Percentiles rank a stretch among this genome's conserved stretches.
These are phyloP conservation scores for Symbiodinium pilosum DNA, from an alignment of 73 alveolate species.

Conservation along the genomic window DNA sequence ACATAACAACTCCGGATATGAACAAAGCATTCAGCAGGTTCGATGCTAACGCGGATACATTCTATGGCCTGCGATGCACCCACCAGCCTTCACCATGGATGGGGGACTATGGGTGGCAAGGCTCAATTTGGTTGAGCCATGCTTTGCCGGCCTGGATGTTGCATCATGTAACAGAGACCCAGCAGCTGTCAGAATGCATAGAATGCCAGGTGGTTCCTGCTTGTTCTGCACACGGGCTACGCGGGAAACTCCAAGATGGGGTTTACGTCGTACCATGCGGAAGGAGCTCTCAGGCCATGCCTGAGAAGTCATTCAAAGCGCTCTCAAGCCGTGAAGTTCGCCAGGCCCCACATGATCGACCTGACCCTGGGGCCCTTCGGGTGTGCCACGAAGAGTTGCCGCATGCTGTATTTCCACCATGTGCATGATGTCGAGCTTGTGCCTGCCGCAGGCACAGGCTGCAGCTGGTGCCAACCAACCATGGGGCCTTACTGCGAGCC, in stretches of 20 bases:
- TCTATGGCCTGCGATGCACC: constrained; percentile 61
- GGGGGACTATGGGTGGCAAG: constrained; percentile 51
- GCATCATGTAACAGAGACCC: too few relatives aligned
- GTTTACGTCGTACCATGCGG: constrained; percentile 52
- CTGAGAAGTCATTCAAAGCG: background rate
- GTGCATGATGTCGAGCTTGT: background rate
- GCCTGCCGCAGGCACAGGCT: constrained; percentile 14
- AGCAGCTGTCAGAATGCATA: too few relatives aligned
- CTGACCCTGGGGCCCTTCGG: constrained; percentile 62
- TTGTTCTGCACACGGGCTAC: constrained; percentile 38
- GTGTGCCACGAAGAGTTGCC: background rate
- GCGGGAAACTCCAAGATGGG: constrained; percentile 33
- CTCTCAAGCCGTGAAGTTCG: background rate
- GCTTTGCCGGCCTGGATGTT: too few relatives aligned
- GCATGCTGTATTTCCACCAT: background rate
- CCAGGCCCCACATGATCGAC: background rate
- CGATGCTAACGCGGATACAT: constrained; percentile 64
- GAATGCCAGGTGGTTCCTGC: constrained; percentile 56
- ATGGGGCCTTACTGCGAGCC: constrained; percentile 48
- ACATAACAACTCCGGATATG: too few relatives aligned
- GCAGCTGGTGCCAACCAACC: constrained; percentile 62
- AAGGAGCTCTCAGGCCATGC: constrained; percentile 23
- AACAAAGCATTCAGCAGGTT: constrained; percentile 14
- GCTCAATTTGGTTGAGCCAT: too few relatives aligned
- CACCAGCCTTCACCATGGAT: constrained; percentile 73